Percentiles rank a stretch among this genome's conserved stretches.
These are phyloP conservation scores for Fusarium sp. DNA, from an alignment of 2,329 filamentous ascomycete species.

Conservation along the genomic window DNA sequence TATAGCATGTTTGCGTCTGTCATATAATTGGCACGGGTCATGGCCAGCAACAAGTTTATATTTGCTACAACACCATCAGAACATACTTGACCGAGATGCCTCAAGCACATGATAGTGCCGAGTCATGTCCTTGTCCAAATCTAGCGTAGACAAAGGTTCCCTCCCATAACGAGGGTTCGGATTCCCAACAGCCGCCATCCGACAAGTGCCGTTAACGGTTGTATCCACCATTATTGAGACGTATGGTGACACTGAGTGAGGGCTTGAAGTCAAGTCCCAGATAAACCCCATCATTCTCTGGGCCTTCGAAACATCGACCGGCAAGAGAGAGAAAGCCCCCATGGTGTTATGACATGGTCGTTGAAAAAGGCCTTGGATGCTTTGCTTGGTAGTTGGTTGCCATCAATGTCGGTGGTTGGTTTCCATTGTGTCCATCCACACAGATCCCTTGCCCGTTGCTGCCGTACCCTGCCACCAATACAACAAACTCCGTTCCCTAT, in stretches of 20 bases:
- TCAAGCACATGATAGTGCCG: slow-evolving; percentile 10
- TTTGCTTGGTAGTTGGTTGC: slow-evolving; percentile 23
- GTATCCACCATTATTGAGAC: slow-evolving; percentile 2
- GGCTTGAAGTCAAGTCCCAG: slow-evolving; percentile 3
- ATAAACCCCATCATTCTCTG: neutral
- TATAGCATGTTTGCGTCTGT: slow-evolving; percentile 3
- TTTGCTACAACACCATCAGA: neutral
- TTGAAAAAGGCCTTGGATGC: slow-evolving; percentile 1
- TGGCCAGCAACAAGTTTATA: slow-evolving; percentile 3
- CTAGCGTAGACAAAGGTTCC: slow-evolving; percentile 12
- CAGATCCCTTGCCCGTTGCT: slow-evolving; percentile 13
- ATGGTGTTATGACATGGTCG: neutral
- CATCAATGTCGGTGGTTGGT: slow-evolving; percentile 3
- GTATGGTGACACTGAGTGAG: slow-evolving; percentile 3
- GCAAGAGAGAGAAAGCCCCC: neutral
- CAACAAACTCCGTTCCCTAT: slow-evolving; percentile 7
- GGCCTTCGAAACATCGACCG: neutral
- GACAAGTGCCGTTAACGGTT: neutral
- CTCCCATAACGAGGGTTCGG: slow-evolving; percentile 6
- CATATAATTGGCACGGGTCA: slow-evolving; percentile 8
- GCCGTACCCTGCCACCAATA: slow-evolving; percentile 13
- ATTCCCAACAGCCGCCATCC: slow-evolving; percentile 9
- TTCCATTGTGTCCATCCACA: slow-evolving; percentile 22
- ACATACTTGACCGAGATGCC: slow-evolving; percentile 1
- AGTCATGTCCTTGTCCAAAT: slow-evolving; percentile 16